Percentiles rank a stretch among this genome's conserved stretches.
Conservation (phyloP, 2,329 filamentous ascomycete species). For the Colletotrichum lindemuthianum region DNA sequence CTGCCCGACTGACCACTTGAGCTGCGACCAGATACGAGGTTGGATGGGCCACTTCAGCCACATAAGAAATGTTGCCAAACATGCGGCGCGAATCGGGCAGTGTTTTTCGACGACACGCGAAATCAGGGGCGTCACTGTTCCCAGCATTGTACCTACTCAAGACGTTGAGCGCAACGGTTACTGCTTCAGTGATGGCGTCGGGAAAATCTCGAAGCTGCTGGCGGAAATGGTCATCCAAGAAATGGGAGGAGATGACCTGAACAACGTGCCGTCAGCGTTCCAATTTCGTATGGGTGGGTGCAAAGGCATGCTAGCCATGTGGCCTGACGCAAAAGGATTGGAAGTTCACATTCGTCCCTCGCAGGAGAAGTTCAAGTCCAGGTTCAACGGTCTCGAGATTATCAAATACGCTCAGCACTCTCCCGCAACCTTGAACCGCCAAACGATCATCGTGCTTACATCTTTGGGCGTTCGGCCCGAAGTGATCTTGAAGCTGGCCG, state of each 20-base stretch:
- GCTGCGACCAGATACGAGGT: conserved; percentile 78
- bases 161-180: conserved; percentile 77
- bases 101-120: conserved; percentile 94
- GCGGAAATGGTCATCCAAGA: conserved; percentile 79
- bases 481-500: conserved; percentile 75
- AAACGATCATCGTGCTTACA: conserved; percentile 88
- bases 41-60: conserved; percentile 90
- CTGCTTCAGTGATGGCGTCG: conserved; percentile 91
- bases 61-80: conserved; percentile 87
- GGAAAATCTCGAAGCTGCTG: conserved; percentile 85
- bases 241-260: conserved; percentile 67
- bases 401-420: conserved; percentile 83
- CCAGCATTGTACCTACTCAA: conserved; percentile 66
- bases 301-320: conserved; percentile 87
- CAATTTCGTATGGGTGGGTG: conserved; percentile 93
- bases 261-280: conserved; percentile 78
- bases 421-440: conserved; percentile 84
- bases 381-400: conserved; percentile 81
- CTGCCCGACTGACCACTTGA: conserved; percentile 72
- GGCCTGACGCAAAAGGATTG: conserved; percentile 71
- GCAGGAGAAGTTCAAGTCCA: conserved; percentile 85
- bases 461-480: conserved; percentile 75
- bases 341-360: conserved; percentile 84
- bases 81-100: conserved; percentile 88
- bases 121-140: conserved; percentile 71